A percentile compares a stretch with the other conserved stretches of the same genome.
These are phyloP conservation scores for Atkinsonella hypoxylon DNA, from an alignment of 2,329 filamentous ascomycete genomes.

Conservation along the genomic window DNA sequence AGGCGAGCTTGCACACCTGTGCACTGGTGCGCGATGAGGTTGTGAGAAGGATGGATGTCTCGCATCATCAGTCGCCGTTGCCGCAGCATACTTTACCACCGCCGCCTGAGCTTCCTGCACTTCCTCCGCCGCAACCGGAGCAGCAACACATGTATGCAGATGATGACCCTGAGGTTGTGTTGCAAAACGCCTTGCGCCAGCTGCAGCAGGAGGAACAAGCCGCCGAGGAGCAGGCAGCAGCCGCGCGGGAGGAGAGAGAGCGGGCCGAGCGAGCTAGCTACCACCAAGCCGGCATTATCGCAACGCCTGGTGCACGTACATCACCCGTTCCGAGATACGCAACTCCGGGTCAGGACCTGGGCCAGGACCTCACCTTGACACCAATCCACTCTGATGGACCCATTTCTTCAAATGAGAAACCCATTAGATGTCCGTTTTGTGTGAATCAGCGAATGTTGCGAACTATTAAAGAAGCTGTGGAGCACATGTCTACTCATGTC, in stretches of 20 bases:
- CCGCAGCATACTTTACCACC: conserved; percentile 10
- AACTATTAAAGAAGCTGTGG: conserved; percentile 48
- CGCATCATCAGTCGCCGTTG: conserved; percentile 12
- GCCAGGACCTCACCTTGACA: conserved; percentile 37
- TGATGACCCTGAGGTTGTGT: conserved; percentile 44
- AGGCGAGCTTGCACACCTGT: conserved; percentile 40
- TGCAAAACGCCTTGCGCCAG: conserved; percentile 47
- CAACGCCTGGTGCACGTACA: conserved; percentile 17
- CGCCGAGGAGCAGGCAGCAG: conserved; percentile 44
- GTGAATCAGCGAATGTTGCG: conserved; percentile 50
- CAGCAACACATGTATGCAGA: conserved; percentile 27
- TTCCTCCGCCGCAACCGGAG: neutral
- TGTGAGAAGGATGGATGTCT: conserved; percentile 25
- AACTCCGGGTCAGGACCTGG: conserved; percentile 23
- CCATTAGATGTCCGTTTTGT: conserved; percentile 47
- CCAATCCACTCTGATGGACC: conserved; percentile 40
- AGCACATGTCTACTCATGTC: conserved; percentile 51
- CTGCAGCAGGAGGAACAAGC: conserved; percentile 48
- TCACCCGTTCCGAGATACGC: conserved; percentile 22
- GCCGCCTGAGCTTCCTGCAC: conserved; percentile 12
- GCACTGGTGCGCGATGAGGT: conserved; percentile 48
- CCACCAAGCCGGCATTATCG: conserved; percentile 19
- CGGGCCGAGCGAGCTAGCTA: conserved; percentile 29
- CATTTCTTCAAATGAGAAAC: conserved; percentile 33
- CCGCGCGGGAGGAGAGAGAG: conserved; percentile 40